Percentiles rank a stretch among this genome's conserved stretches.
Conservation (phyloP, 192 early-diverging fungal genomes). For the Backusella luteola region DNA sequence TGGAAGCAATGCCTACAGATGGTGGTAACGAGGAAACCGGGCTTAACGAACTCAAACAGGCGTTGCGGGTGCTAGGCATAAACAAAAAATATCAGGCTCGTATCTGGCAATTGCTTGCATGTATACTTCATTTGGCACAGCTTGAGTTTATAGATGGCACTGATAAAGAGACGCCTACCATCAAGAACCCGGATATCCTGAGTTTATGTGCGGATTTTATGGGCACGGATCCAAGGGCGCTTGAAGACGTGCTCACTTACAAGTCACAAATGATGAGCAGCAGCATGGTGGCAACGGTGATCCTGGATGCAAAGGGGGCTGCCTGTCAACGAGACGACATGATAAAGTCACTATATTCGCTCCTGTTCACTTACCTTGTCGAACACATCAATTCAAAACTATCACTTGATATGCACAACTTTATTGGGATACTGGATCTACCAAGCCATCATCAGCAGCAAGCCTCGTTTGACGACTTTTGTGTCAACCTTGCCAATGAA, state of each 20-base stretch:
- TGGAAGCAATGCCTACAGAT: slow-evolving; percentile 64
- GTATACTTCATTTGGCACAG: slow-evolving; percentile 87
- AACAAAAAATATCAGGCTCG: slow-evolving; percentile 76
- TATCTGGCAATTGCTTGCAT: slow-evolving; percentile 81
- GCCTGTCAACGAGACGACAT: slow-evolving; percentile 68
- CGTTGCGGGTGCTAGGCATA: slow-evolving; percentile 86
- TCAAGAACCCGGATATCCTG: slow-evolving; percentile 74
- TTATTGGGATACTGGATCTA: slow-evolving; percentile 84
- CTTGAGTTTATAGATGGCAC: slow-evolving; percentile 75
- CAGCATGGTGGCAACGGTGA: slow-evolving; percentile 77
- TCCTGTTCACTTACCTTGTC: slow-evolving; percentile 82
- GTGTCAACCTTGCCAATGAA: slow-evolving; percentile 70
- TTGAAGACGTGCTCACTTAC: slow-evolving; percentile 77
- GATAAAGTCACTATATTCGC: slow-evolving; percentile 73
- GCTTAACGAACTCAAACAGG: slow-evolving; percentile 62
- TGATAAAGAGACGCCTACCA: slow-evolving; percentile 68
- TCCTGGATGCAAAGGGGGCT: slow-evolving; percentile 72
- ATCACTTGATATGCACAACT: slow-evolving; percentile 62
- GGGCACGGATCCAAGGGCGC: slow-evolving; percentile 68
- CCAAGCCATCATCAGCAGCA: slow-evolving; percentile 70
- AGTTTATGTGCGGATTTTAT: slow-evolving; percentile 77
- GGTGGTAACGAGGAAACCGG: slow-evolving; percentile 51
- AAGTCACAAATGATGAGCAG: slow-evolving; percentile 78
- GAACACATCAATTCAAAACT: slow-evolving; percentile 83
- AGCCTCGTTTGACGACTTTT: slow-evolving; percentile 56